Evolutionary conservation across 2,329 filamentous ascomycete species (phyloP), one percentile per base, ranked within the genome.

Genomic region (Aspergillus tanneri): DNA sequence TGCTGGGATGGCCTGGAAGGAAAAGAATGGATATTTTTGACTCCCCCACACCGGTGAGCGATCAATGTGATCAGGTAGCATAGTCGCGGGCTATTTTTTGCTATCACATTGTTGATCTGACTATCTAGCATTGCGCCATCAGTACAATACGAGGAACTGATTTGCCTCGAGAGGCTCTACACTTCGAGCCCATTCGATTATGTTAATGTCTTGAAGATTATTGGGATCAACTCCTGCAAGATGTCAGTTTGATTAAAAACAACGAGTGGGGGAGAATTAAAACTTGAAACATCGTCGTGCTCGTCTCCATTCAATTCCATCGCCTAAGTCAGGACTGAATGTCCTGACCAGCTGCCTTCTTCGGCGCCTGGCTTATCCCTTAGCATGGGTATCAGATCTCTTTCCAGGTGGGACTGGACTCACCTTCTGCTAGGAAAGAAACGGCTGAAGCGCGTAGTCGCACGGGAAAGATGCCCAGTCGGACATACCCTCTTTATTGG

Each of bases 391-490:
- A 47, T 43, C 49, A 37, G 49, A 42, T 49, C 34, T 39, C 22
- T 48, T 44, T 48, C 34, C 25, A 30, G 32, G 27, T 39, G 28
- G 28, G 14, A n/a, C 19, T n/a, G n/a, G n/a, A n/a, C n/a, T n/a
- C n/a, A n/a, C n/a, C n/a, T n/a, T n/a, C n/a, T n/a, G n/a, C n/a
- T n/a, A n/a, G n/a, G n/a, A n/a, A 28, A 3, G 12, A 30, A 36
- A 21, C 27, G 41, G 47, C 32, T 37, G 38, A 41, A 24, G 30
- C 28, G 11, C 28, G n/a, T 32, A 27, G 28, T 47, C 34, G 47
- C 28, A 38, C 45, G 51, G 51, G 48, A 51, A 52, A 49, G 22
- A 21, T 46, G 42, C 40, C 40, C 21, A n/a, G 18, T 50, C 38
- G 21, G 37, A 41, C 41, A 25, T 32, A 32, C 42, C 44, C 21